phyloP scores from a whole-genome alignment of 352 stramenopile species.

The Thalassiosira exigua region DNA sequence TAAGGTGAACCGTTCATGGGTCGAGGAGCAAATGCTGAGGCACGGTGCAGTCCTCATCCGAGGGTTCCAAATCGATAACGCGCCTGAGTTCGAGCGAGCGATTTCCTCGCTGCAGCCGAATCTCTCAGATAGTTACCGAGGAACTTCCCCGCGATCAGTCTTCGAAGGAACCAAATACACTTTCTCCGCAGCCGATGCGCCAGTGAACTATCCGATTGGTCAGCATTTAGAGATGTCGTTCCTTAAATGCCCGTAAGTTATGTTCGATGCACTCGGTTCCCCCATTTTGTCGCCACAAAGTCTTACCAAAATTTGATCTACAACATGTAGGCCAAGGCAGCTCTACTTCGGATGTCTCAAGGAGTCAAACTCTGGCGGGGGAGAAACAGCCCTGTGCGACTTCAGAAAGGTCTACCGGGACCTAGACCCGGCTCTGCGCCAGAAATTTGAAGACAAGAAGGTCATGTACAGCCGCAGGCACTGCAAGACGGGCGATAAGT shows the following conservation, averaged over 20 bases:
- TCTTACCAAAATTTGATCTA: too few species aligned
- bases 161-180: slow-evolving; percentile 28
- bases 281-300: too few species aligned
- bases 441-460: slow-evolving; percentile 56
- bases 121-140: slow-evolving; percentile 51
- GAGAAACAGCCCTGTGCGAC: slow-evolving; percentile 57
- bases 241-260: slow-evolving; percentile 22
- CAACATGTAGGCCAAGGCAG: slow-evolving; percentile 23
- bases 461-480: slow-evolving; percentile 59
- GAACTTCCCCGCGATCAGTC: slow-evolving; percentile 52
- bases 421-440: slow-evolving; percentile 28
- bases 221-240: slow-evolving; percentile 68
- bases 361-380: slow-evolving; percentile 34
- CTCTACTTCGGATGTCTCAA: slow-evolving; percentile 54
- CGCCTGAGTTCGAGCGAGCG: slow-evolving; percentile 44
- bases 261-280: too few species aligned
- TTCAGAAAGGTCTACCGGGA: slow-evolving; percentile 61
- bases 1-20: slow-evolving; percentile 33
- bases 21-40: slow-evolving; percentile 46
- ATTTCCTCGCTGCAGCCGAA: slow-evolving; percentile 34
- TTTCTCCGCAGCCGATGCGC: slow-evolving; percentile 61
- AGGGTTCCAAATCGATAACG: slow-evolving; percentile 42
- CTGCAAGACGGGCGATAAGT: slow-evolving; percentile 24
- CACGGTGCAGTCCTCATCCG: slow-evolving; percentile 55
- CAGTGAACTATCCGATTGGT: slow-evolving; percentile 55